Evolutionary conservation across 148 eudicot species (phyloP), one percentile per base, ranked within the genome.

Genomic region (Arbutus unedo): DNA sequence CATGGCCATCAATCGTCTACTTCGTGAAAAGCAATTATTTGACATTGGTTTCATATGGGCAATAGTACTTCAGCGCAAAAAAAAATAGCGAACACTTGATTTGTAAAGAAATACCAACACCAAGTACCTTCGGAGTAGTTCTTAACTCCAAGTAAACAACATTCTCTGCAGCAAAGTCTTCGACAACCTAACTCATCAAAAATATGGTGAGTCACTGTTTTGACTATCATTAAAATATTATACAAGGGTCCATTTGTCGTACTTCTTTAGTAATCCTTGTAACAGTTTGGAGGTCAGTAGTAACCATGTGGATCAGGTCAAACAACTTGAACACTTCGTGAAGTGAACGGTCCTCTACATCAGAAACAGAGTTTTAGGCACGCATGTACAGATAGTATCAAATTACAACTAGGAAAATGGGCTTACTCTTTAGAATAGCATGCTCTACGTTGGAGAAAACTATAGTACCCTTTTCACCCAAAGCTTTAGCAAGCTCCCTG

Each of bases 141-240:
- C 99, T 92, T 60, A 96, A 51, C 86, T 96, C 99, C 93, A 96
- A 89, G 85, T 96, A 96, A 76, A 96, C 92, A 79, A 96, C 97
- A 87, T 96, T 96, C 77, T 96, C 99, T 41, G 95, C 91, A 78
- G 98, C 98, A 82, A 96, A 96, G 88, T 96, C 99, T 82, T 96
- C 99, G 74, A 94, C 89, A 82, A 94, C 97, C 99, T 96, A 88
- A 48, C 76, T 82, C 67, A 14, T 55, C 10, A 76, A 68, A 81
- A 45, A 73, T 11, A 79, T 21, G 14, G 67, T 59, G 49, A 74
- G 38, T 74, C 2, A 60, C 51, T 43, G 76, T 23, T 50, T 66
- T 23, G 38, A 74, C 79, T 16, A 16, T n/a, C 23, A 67, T 54
- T 14, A 77, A 21, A 78, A 43, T 44, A 4, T 57, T 41, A 57